Conservation (phyloP, 2,329 filamentous ascomycete genomes). For the Diaporthe citriasiana region DNA sequence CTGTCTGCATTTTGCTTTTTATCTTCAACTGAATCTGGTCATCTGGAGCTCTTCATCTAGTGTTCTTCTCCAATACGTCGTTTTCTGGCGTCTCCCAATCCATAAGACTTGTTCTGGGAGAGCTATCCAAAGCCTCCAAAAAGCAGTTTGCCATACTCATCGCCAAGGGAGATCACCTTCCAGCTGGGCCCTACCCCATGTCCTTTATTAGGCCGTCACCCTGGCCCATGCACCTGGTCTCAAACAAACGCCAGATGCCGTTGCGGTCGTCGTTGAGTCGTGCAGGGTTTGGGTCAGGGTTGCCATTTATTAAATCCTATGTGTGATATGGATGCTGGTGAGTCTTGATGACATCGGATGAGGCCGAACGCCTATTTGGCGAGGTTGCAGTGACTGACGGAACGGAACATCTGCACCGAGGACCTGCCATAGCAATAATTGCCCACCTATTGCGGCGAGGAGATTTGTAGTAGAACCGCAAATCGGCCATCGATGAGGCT, state of each 20-base stretch:
- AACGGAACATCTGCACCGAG: neutral
- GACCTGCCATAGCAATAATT: neutral
- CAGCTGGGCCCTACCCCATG: neutral
- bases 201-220: neutral
- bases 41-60: neutral
- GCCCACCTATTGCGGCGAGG: neutral
- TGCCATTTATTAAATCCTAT: neutral
- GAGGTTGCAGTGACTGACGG: neutral
- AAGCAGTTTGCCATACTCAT: neutral
- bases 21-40: neutral
- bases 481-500: conserved; percentile 9
- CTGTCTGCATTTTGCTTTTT: neutral
- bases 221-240: conserved; percentile 6
- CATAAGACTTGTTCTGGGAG: neutral
- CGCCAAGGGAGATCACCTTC: conserved; percentile 6
- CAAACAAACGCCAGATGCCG: neutral
- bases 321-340: no score
- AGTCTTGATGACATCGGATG: neutral
- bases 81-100: neutral
- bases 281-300: neutral
- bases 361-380: neutral
- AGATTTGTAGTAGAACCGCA: neutral
- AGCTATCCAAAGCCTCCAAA: neutral
- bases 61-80: neutral
- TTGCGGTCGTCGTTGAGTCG: neutral